phyloP scores from a whole-genome alignment of 1,284 basidiomycete genomes.

The Austropuccinia psidii region DNA sequence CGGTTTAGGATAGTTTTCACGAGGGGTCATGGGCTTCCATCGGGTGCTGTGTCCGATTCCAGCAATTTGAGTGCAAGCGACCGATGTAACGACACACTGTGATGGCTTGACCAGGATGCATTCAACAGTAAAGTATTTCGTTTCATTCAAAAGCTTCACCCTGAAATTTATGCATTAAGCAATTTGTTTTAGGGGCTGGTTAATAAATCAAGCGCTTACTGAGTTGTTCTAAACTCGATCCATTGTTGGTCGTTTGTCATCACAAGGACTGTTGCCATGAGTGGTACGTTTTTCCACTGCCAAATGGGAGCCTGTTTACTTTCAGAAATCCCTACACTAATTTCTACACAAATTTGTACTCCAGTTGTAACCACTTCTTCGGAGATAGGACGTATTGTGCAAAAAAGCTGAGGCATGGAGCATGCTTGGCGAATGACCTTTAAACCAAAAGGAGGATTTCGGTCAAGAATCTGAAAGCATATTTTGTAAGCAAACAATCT shows the following conservation, averaged over 20 bases:
- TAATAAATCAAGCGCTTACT: conserved; percentile 1
- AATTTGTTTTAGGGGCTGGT: neutral
- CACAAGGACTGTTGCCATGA: conserved; percentile 34
- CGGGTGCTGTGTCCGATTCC: conserved; percentile 25
- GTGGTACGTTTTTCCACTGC: conserved; percentile 25
- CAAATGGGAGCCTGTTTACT: neutral
- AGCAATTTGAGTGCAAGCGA: conserved; percentile 31
- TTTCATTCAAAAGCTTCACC: conserved; percentile 23
- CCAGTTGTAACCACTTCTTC: conserved; percentile 19
- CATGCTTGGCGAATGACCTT: conserved; percentile 26
- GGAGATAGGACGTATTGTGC: conserved; percentile 23
- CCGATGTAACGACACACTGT: conserved; percentile 10
- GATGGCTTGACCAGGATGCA: conserved; percentile 35
- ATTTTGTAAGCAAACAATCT: neutral
- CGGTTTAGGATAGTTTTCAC: conserved; percentile 33
- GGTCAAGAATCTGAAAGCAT: conserved; percentile 31
- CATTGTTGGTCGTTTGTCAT: conserved; percentile 35
- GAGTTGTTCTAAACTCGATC: conserved; percentile 36
- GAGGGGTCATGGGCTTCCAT: conserved; percentile 17
- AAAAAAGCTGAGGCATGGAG: conserved; percentile 29
- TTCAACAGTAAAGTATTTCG: conserved; percentile 29
- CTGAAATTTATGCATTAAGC: neutral
- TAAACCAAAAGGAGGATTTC: conserved; percentile 36
- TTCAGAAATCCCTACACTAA: conserved; percentile 24
- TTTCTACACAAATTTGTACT: conserved; percentile 27